Base-by-base conservation (phyloP, 108 stramenopile species). In the Cyclotella kingstonii region DNA sequence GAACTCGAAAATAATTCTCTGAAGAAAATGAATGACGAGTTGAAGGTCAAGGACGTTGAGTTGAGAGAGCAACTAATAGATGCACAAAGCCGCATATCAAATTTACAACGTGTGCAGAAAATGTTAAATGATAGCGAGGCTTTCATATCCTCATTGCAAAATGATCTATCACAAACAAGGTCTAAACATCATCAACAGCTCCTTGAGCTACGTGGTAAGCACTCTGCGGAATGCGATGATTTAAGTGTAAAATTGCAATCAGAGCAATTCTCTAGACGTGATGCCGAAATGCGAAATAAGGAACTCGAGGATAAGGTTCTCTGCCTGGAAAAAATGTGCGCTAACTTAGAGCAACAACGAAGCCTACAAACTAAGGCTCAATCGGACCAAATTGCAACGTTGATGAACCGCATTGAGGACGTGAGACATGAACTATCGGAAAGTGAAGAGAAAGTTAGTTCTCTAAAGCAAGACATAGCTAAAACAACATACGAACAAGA, bases 121-220 rank as follows among this genome's bases (percentile, higher is more conserved):
- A 56, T 45, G 27, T 12, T 75, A 45, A 35, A 31, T 0, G 73
- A 67, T 12, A 75, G 51, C 22, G 73, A 75, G 53, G 42, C 44
- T 17, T 75, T 61, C 15, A 75, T 75, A 44, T 43, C 65, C 8
- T 49, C 60, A 2, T 43, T 75, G 17, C 73, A 75, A 26, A 61
- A 50, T 26, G 73, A 75, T 27, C 54, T 75, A 1, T 52, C 73
- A 18, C 19, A 55, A 48, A 23, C 65, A 35, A 43, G 73, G 12
- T 33, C 65, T 2, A 49, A n/a, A 0, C 44, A 75, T 34, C 73
- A 62, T 19, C 59, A 75, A 31, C 60, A 60, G 19, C 51, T 75
- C 19, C 31, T 57, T 41, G 61, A 63, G 11, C 41, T 49, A 12
- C 59, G 60, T 4, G 26, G 9, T 18, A 75, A 75, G 58, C 39